Evolutionary conservation across 768 basidiomycete genomes (phyloP), one percentile per base, ranked within the genome.

Genomic region (Gloeostereum incarnatum): DNA sequence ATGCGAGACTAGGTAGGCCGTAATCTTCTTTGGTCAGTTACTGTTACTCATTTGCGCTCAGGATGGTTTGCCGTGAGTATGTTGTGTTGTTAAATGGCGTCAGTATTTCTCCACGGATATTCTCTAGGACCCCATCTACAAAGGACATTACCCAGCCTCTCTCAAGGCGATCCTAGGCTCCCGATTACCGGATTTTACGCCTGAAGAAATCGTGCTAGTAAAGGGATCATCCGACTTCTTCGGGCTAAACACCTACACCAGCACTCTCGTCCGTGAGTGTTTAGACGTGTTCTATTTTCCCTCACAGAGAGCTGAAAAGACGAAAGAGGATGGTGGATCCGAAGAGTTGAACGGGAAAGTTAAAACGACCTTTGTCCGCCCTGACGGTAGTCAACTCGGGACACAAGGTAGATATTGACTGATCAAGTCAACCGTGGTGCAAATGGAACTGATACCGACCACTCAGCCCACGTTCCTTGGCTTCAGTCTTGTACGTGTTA

Each of bases 161-260:
- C 69, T 81, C 60, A 61, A 69, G 18, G 62, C 68, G 38, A 68
- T 78, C 19, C 65, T 76, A 36, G 70, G 71, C 8, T 63, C 71
- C 41, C 71, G 75, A 13, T 68, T 81, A 31, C 73, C 75, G 0
- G 64, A 66, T 30, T 77, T 74, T 48, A 74, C 77, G 1, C 49
- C 61, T 5, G 76, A 75, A 23, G 78, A 83, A 45, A 49, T 69
- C 43, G 60, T 58, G 0, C 49, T 81, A 24, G 75, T 81, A 23
- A 71, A 73, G 38, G 74, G 72, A 33, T 81, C 76, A 2, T 78
- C 78, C 1, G 80, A 79, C 51, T 82, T 81, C 55, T 81, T 78
- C 49, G 79, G 78, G 25, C 72, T 81, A 69, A 81, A 81, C 54
- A 78, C 79, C 0, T 81, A 82, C 51, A 78, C 78, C 3, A 81